phyloP scores from a whole-genome alignment of 352 stramenopile genomes.

The Pythium dissotocum region DNA sequence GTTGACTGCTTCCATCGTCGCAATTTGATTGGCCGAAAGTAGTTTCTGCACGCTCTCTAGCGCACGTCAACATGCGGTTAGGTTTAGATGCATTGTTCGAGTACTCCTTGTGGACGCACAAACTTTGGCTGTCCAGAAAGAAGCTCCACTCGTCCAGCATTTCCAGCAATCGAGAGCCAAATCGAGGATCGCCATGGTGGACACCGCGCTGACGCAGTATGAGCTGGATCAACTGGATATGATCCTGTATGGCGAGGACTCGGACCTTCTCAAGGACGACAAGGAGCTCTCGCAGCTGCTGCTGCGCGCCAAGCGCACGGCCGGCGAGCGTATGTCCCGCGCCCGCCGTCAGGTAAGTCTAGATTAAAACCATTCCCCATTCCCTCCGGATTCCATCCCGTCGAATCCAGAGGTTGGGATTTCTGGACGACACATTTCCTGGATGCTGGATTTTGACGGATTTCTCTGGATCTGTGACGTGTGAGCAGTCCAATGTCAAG shows the following conservation, averaged over 20 bases:
- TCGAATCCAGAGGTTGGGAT: not conserved
- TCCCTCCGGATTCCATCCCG: not conserved
- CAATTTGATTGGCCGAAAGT: not conserved
- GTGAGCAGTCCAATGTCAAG: constrained; percentile 20
- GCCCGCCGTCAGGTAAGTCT: constrained; percentile 25
- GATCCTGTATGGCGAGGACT: constrained; percentile 22
- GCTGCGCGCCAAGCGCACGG: constrained; percentile 25
- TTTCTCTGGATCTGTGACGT: constrained; percentile 6
- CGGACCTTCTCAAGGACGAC: constrained; percentile 14
- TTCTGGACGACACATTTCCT: not conserved
- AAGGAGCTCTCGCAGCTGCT: constrained; percentile 23
- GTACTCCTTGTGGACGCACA: not conserved
- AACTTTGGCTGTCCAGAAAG: not conserved
- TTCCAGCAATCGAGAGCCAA: not conserved
- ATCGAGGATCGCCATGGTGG: constrained; percentile 8
- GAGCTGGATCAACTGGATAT: constrained; percentile 25
- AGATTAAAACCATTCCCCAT: too few relatives aligned
- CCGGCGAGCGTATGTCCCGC: constrained; percentile 20
- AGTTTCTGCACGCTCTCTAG: constrained; percentile 1
- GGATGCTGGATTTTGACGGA: not conserved
- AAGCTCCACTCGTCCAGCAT: not conserved
- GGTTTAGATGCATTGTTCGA: not conserved
- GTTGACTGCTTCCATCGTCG: not conserved
- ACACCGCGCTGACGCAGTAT: constrained; percentile 16
- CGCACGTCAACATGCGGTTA: not conserved